Conservation (phyloP, 1,139 yeast genomes). For the Kodamaea derodonti region DNA sequence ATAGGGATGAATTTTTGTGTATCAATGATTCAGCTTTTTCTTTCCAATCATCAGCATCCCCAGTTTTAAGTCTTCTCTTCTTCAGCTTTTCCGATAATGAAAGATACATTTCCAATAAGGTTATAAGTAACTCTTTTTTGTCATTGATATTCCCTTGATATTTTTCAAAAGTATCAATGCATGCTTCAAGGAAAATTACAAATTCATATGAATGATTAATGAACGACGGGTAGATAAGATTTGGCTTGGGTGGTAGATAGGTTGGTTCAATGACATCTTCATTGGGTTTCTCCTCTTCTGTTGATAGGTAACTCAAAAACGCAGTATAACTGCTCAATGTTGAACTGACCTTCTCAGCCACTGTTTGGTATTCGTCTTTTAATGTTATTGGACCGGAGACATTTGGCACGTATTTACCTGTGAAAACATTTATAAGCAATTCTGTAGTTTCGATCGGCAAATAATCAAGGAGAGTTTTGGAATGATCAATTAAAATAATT, state of each 20-base stretch:
- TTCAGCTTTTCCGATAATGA: conserved; percentile 43
- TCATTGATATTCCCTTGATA: conserved; percentile 73
- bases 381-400: conserved; percentile 6
- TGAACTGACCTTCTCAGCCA: conserved; percentile 11
- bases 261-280: conserved; percentile 46
- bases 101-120: conserved; percentile 79
- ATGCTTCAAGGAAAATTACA: conserved; percentile 91
- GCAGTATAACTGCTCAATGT: conserved; percentile 65
- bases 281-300: conserved; percentile 8
- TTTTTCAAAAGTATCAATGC: conserved; percentile 72
- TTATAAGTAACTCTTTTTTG: conserved; percentile 66
- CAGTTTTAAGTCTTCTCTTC: conserved; percentile 26
- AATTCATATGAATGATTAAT: conserved; percentile 82
- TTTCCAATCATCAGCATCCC: conserved; percentile 46
- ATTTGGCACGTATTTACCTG: conserved; percentile 69
- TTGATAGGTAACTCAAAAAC: conserved; percentile 61
- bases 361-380: conserved; percentile 8
- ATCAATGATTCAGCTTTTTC: conserved; percentile 58
- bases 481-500: conserved; percentile 62
- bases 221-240: conserved; percentile 82
- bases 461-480: conserved; percentile 60
- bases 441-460: conserved; percentile 82
- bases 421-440: conserved; percentile 77
- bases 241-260: conserved; percentile 88
- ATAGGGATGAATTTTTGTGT: conserved; percentile 31